Evolutionary conservation across 164 flowering plant genomes (phyloP), one percentile per base, ranked within the genome.

Genomic region (Protea cynaroides): DNA sequence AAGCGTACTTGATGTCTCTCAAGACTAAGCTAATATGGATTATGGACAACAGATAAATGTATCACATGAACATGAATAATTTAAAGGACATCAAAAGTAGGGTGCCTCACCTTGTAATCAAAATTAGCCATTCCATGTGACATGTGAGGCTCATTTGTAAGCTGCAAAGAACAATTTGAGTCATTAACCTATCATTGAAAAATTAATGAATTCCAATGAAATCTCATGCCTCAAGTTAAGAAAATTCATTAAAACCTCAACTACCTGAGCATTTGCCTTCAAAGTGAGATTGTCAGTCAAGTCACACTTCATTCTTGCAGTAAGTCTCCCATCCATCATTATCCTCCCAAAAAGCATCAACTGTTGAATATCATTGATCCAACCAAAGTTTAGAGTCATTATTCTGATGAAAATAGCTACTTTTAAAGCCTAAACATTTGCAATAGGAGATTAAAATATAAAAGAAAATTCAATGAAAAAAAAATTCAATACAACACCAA

Each of bases 291-390:
- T 82, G 18, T 88, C 90, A 29, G 89, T 79, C 77, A 88, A 75
- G 75, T 88, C 93, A 67, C 84, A 82, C 71, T 86, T 90, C 51
- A 83, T 65, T 69, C 96, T 77, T 23, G 96, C 97, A 80, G 69
- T 87, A 22, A 93, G 76, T 74, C 96, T 80, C 24, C 98, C 98
- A 78, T 90, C 98, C 1, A 85, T 83, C 75, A 83, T 56, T 37
- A 93, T 64, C 73, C 97, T 88, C 74, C 98, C 97, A 64, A 88
- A 56, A 63, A 93, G 96, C 97, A 93, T 81, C 76, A 88, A 55
- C 98, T 93, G 77, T 53, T 25, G 18, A 54, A 66, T 25, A 44
- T 25, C 29, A 23, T 29, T 43, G 23, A 25, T 29, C 44, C 11
- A 40, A 8, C 51, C 72, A 59, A 17, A 25, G n/a, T 18, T 49